phyloP scores from a whole-genome alignment of 257 asterid genomes.

The Oldenlandia corymbosa region DNA sequence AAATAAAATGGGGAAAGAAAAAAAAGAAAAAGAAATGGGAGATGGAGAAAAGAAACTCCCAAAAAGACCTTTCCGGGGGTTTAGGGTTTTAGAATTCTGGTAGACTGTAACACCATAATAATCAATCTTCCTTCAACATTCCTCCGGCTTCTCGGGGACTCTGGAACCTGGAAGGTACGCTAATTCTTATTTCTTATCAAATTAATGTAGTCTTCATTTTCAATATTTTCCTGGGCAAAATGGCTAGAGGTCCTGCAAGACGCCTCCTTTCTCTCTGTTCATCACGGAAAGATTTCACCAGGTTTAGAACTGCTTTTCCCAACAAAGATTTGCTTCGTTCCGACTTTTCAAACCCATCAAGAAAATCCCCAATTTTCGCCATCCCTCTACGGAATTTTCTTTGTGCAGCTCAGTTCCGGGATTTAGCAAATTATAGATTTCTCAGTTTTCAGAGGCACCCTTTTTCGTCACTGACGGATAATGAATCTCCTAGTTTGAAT shows the following conservation, averaged over 20 bases:
- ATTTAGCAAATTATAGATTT: slow-evolving; percentile 14
- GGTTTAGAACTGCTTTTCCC: slow-evolving; percentile 23
- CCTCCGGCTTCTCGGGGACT: neutral
- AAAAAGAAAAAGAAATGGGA: too few species aligned
- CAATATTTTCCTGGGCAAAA: slow-evolving; percentile 5
- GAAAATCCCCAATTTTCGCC: slow-evolving; percentile 19
- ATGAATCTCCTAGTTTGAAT: slow-evolving; percentile 3
- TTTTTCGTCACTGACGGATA: slow-evolving; percentile 33
- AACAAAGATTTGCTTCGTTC: slow-evolving; percentile 30
- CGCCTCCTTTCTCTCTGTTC: slow-evolving; percentile 44
- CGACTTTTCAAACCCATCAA: slow-evolving; percentile 18
- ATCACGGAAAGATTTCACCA: slow-evolving; percentile 22
- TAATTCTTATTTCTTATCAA: neutral
- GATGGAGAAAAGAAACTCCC: too few species aligned
- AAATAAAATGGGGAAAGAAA: too few species aligned
- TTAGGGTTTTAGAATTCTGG: too few species aligned
- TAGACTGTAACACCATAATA: neutral
- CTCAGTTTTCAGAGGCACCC: slow-evolving; percentile 20
- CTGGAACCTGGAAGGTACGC: neutral
- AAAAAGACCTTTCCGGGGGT: too few species aligned
- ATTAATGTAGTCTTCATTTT: neutral
- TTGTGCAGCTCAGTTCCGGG: slow-evolving; percentile 13
- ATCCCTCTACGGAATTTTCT: slow-evolving; percentile 15
- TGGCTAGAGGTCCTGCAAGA: slow-evolving; percentile 53
- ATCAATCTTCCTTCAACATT: slow-evolving; percentile 9